Base-by-base conservation (phyloP, 2,329 filamentous ascomycete species). In the Cladophialophora carrionii region DNA sequence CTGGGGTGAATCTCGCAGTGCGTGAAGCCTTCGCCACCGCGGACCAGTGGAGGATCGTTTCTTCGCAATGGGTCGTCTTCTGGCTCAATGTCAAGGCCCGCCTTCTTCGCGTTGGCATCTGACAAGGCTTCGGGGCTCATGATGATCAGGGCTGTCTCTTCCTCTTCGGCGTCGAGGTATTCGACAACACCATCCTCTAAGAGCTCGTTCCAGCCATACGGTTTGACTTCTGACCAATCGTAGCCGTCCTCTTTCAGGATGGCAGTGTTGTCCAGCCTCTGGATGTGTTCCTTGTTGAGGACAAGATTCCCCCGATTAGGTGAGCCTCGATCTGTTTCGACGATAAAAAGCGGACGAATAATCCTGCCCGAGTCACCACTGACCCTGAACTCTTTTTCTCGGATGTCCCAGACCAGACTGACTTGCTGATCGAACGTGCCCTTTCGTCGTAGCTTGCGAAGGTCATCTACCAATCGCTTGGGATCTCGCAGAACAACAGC, bases 1-100 rank as follows among this genome's bases (percentile, higher is more conserved):
- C 92, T 96, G 22, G 95, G 96, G 74, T 99, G 96, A 76, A 99
- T 98, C 80, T 99, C 95, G 78, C 96, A 99, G 78, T 99, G 96
- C 0, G 95, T 99, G 84, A 94, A 98, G 74, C 90, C 92, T 78
- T 96, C 91, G 17, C 94, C 92, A 4, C 89, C 90, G 24, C 90
- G 88, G 73, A 96, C 97, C 49, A 95, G 87, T 73, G 89, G 89
- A 0, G 92, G 93, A 78, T 95, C 95, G 71, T 99, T 86, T 73
- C 95, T 89, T 76, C 89, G 88, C 74, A 96, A 94, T 53, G 90
- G 87, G 72, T 96, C 90, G 76, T 84, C 74, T 73, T 84, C 85
- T 54, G 89, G 86, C 34, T 91, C 87, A 41, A 87, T 75, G 26
- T 83, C 79, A 69, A 87, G 84, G 54, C 90, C 89, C 54, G 84